These are phyloP conservation scores for Vicia faba DNA, from an alignment of 306 rosid genomes.

Conservation along the genomic window DNA sequence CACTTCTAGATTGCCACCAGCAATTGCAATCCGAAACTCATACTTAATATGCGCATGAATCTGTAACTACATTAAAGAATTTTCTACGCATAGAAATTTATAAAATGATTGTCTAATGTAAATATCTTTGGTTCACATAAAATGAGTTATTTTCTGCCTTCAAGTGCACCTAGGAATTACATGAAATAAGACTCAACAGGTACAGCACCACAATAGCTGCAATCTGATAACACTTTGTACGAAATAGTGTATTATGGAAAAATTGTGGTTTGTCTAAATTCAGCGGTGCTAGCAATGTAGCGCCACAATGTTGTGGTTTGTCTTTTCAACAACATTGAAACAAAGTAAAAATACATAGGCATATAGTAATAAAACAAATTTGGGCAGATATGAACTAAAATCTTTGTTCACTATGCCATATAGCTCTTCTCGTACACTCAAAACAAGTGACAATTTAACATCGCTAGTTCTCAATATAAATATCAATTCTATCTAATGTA, in stretches of 20 bases:
- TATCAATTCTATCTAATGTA: not conserved
- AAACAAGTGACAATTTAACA: slow-evolving; percentile 12
- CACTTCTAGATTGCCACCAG: slow-evolving; percentile 4
- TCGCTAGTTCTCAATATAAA: not conserved
- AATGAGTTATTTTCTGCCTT: too few relatives aligned
- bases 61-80: not conserved
- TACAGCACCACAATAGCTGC: too few relatives aligned
- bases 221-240: too few relatives aligned
- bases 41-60: not conserved
- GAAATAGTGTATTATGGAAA: too few relatives aligned
- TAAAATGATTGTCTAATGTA: not conserved
- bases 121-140: not conserved
- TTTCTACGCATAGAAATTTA: not conserved
- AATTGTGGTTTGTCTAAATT: too few relatives aligned
- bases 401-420: not conserved
- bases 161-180: not conserved
- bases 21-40: slow-evolving; percentile 12
- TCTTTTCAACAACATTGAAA: too few relatives aligned
- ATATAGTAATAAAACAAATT: not conserved
- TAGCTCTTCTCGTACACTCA: not conserved
- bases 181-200: not conserved
- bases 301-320: too few relatives aligned
- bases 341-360: not conserved
- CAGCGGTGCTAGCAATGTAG: too few relatives aligned
- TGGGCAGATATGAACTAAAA: not conserved